phyloP scores from a whole-genome alignment of 1,284 basidiomycete genomes.

The Rhodotorula sp. region DNA sequence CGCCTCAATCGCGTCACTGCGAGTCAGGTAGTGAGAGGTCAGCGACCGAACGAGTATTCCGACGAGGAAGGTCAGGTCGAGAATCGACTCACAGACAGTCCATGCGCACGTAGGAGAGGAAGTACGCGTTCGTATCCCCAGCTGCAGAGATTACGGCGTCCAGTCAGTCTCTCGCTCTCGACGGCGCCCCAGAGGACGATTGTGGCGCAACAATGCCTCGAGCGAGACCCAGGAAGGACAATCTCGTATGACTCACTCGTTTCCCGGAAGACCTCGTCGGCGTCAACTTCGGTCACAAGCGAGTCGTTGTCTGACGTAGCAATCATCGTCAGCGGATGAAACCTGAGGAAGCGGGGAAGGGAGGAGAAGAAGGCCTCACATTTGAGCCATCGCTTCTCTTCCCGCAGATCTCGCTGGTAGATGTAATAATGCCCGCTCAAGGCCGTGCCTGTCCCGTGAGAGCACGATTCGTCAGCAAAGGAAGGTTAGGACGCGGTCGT shows the following conservation, averaged over 20 bases:
- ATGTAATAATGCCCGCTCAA: constrained; percentile 76
- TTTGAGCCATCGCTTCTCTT: constrained; percentile 85
- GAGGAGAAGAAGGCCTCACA: constrained; percentile 47
- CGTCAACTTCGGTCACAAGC: constrained; percentile 67
- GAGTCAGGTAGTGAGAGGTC: background rate
- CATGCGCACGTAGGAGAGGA: constrained; percentile 35
- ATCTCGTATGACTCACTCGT: constrained; percentile 17
- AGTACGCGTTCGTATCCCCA: constrained; percentile 39
- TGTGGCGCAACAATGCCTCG: no score
- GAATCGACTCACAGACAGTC: constrained; percentile 24
- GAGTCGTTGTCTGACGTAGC: constrained; percentile 68
- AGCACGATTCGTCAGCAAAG: background rate
- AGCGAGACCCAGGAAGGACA: background rate
- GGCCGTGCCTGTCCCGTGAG: constrained; percentile 47
- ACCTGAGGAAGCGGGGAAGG: no score
- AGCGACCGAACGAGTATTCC: no score
- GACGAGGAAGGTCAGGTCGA: no score
- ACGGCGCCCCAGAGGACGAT: no score
- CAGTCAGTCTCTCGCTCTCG: background rate
- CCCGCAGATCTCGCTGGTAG: constrained; percentile 72
- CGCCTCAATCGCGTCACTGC: constrained; percentile 33
- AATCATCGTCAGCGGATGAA: background rate
- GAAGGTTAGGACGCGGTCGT: background rate
- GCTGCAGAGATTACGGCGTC: constrained; percentile 1
- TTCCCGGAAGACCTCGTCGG: constrained; percentile 54